Evolutionary conservation across 139 green algal species (phyloP), one percentile per base, ranked within the genome.

Genomic region (Ulvella scutata): DNA sequence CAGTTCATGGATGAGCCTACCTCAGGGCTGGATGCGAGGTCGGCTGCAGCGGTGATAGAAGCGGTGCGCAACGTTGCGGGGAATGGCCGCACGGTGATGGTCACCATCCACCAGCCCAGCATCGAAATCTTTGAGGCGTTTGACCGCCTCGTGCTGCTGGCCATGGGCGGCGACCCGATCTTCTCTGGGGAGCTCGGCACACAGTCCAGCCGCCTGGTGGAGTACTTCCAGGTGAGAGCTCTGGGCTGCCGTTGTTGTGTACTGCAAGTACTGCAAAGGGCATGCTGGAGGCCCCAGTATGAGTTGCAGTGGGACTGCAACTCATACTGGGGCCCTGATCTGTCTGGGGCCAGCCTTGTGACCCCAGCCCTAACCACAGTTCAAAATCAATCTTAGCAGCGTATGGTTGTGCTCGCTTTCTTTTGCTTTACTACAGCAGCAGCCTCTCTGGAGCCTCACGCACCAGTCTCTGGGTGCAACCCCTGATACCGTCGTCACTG

Each of bases 1-100:
- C 79, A 94, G 37, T 89, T 94, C 38, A 79, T 96, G 40, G 88
- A 95, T 62, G 86, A 96, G 75, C 88, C 90, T 3, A 95, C 89
- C 2, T 78, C 38, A 2, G 84, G 84, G 3, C 80, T 89, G 43
- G 78, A 82, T 34, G 79, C 80, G 0, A 80, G 72, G 67, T 80
- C 81, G 0, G 83, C 83, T 28, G 38, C 51, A 4, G 34, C 38
- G 9, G 77, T 83, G 72, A 43, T 73, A 26, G 38, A 44, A 33
- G 79, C 77, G 43, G 67, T 81, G 62, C 38, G 51, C 72, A 67
- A 37, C 20, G 43, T 80, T 4, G 74, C 74, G 9, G 34, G 74
- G 51, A 74, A 78, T 23, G 36, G 75, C 29, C 81, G 87, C 40
- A 92, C 89, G 2, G 83, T 94, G 2, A 85, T 92, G 29, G 86